Percentiles rank a stretch among this genome's conserved stretches.
These are phyloP conservation scores for Euphorbia celastroides DNA, from an alignment of 441 rosid species.

Conservation along the genomic window DNA sequence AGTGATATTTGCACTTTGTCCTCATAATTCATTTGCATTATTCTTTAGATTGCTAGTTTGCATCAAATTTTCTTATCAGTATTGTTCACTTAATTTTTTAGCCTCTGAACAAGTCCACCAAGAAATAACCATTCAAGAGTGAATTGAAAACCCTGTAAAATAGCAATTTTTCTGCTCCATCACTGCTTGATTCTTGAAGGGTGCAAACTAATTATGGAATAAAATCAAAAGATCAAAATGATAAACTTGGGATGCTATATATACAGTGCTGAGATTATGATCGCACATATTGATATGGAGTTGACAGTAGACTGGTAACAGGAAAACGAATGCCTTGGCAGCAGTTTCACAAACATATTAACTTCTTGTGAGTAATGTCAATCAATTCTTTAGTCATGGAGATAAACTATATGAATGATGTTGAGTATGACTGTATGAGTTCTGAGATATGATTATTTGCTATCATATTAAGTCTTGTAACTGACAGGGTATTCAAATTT, in stretches of 20 bases:
- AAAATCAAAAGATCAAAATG: conserved; percentile 1
- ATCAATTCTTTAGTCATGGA: not conserved
- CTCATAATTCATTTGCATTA: not conserved
- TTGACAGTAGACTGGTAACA: not conserved
- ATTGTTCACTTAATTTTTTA: not conserved
- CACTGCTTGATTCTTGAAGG: not conserved
- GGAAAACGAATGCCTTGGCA: not conserved
- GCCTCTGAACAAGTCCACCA: not conserved
- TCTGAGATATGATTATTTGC: not conserved
- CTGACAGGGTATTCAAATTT: not conserved
- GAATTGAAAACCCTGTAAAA: conserved; percentile 7
- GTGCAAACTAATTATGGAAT: not conserved
- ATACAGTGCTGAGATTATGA: not conserved
- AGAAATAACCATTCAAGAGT: not conserved
- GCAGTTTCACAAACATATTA: no score
- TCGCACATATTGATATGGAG: not conserved
- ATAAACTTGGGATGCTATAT: not conserved
- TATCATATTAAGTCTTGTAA: conserved; percentile 1
- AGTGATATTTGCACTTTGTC: no score
- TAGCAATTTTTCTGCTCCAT: not conserved
- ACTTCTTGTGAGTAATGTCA: not conserved
- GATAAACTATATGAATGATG: not conserved
- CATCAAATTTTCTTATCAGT: not conserved
- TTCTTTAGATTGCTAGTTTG: not conserved
- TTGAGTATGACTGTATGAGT: not conserved